A percentile compares a stretch with the other conserved stretches of the same genome.
Evolutionary conservation across 2,329 filamentous ascomycete genomes (phyloP).

Genomic region (Ceratocystis albifundus): DNA sequence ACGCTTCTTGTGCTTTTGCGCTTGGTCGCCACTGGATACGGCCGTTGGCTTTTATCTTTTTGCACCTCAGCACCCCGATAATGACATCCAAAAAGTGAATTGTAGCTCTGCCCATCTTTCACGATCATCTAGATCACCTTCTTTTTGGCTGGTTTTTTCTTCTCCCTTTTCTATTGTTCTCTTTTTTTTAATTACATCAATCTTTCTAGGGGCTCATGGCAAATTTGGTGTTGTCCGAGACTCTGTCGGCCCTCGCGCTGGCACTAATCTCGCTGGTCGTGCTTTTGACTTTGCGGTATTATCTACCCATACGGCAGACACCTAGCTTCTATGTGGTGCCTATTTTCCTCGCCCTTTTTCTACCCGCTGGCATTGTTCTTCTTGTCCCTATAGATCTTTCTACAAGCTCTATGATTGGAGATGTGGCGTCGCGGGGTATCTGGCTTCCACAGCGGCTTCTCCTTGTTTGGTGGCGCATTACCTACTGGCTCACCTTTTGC

Average conservation of each 20-base stretch:
- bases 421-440: slow-evolving; percentile 62
- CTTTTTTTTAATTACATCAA: background rate
- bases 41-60: background rate
- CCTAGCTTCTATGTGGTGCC: slow-evolving; percentile 82
- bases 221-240: slow-evolving; percentile 55
- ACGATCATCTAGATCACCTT: background rate
- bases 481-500: slow-evolving; percentile 93
- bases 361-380: slow-evolving; percentile 82
- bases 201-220: background rate
- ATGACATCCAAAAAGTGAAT: background rate
- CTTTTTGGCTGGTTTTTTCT: background rate
- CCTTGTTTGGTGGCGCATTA: slow-evolving; percentile 83
- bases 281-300: slow-evolving; percentile 76
- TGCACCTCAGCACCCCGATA: background rate
- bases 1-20: background rate
- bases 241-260: slow-evolving; percentile 65
- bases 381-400: slow-evolving; percentile 93
- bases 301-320: slow-evolving; percentile 78
- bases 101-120: background rate
- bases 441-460: slow-evolving; percentile 73
- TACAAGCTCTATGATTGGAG: slow-evolving; percentile 64
- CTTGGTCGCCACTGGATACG: background rate
- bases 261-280: slow-evolving; percentile 63
- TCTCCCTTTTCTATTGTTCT: background rate
- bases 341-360: slow-evolving; percentile 88